phyloP scores from a whole-genome alignment of 75 land plant genomes.

The Cunninghamia lanceolata region DNA sequence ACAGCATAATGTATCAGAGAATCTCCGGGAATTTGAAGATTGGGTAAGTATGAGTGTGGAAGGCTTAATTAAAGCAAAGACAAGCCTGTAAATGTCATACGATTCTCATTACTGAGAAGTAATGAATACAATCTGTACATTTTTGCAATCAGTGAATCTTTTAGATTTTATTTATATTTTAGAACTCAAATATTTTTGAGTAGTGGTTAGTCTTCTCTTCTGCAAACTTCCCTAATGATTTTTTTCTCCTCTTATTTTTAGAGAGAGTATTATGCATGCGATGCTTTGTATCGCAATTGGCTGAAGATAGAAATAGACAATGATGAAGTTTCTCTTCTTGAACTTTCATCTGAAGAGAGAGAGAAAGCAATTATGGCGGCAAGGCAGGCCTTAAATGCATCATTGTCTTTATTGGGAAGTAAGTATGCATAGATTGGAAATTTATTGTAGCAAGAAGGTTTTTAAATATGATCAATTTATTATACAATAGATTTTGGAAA shows the following conservation, averaged over 20 bases:
- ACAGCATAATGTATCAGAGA: constrained; percentile 58
- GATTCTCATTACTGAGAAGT: not conserved
- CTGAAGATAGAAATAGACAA: constrained; percentile 71
- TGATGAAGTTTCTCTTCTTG: constrained; percentile 45
- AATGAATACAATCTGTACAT: not conserved
- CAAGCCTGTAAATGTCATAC: not conserved
- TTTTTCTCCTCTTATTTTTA: constrained; percentile 16
- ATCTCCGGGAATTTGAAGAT: constrained; percentile 79
- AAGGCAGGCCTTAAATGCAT: constrained; percentile 55
- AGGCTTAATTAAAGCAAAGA: not conserved
- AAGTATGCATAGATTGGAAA: constrained; percentile 14
- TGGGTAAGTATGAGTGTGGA: constrained; percentile 56
- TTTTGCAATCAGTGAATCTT: not conserved
- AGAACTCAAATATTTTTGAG: not conserved
- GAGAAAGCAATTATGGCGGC: constrained; percentile 63
- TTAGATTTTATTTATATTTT: not conserved
- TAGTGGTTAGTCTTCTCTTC: not conserved
- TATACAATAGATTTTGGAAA: not conserved
- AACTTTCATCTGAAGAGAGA: constrained; percentile 79
- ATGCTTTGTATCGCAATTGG: constrained; percentile 93
- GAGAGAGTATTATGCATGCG: constrained; percentile 89
- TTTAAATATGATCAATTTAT: constrained; percentile 1
- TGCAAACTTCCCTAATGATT: not conserved
- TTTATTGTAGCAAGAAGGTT: not conserved
- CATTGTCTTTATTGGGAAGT: constrained; percentile 49